Base-by-base conservation (phyloP, 192 early-diverging fungal genomes). In the Umbelopsis sp. region DNA sequence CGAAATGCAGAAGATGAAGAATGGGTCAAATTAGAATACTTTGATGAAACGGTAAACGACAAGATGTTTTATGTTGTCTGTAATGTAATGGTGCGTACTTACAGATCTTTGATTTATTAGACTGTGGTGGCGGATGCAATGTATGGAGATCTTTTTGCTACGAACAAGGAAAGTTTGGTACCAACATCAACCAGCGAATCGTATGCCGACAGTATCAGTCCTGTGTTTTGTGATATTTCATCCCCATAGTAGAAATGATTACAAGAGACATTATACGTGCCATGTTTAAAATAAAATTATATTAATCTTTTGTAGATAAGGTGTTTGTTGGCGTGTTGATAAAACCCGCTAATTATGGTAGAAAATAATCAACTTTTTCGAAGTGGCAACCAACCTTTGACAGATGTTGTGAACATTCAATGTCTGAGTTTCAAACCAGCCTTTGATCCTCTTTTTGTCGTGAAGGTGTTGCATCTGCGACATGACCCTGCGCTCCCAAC, bases 21-120 rank as follows among this genome's bases (percentile, higher is more conserved):
- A 29, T 94, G 93, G 93, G 83, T 85, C 45, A 81, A 82, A 32
- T 76, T 94, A 32, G 74, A 82, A 8, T 91, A 90, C 69, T 90
- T 78, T 83, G 85, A 89, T 74, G 73, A 71, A 38, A 69, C 81
- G 26, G 87, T 89, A 84, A 77, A 82, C 59, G 50, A 26, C 26
- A 0, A 10, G 20, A 4, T 4, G 2, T 16, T 47, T 47, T 12
- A 16, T 49, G 16, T 0, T n/a, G 4, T 5, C n/a, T 49, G 8
- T 1, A 3, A n/a, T n/a, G n/a, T 2, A 17, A 49, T 17, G 47
- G 47, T 3, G 17, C 16, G 16, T 43, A 21, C 11, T 16, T 20
- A 11, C 52, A 26, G n/a, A n/a, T 17, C 25, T 72, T 20, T 21
- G 41, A 17, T 32, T 24, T 45, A 17, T 14, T 3, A 54, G 66